Conservation (phyloP, 2,329 filamentous ascomycete genomes). For the Nemania diffusa region DNA sequence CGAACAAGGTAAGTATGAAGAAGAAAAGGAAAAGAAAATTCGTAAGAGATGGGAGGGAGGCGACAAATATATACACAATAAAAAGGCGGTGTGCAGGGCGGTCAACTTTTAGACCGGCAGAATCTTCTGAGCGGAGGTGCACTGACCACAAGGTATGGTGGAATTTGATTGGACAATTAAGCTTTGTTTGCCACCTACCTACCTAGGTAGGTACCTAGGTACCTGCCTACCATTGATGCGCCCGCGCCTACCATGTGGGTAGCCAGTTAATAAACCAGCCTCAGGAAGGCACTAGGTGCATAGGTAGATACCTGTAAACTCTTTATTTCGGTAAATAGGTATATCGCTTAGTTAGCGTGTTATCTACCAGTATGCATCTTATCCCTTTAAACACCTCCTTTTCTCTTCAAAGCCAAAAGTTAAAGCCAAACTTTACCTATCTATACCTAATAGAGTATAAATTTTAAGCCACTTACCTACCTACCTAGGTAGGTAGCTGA, state of each 20-base stretch:
- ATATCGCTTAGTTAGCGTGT: too few species aligned
- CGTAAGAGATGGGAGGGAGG: conserved; percentile 28
- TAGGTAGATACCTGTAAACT: too few species aligned
- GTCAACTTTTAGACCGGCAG: conserved; percentile 30
- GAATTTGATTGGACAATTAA: conserved; percentile 9
- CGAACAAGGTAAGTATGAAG: conserved; percentile 65
- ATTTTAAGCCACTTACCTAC: too few species aligned
- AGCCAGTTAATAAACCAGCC: too few species aligned
- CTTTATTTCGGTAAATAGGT: too few species aligned
- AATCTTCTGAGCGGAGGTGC: conserved; percentile 9
- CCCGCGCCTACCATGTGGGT: too few species aligned
- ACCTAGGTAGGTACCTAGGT: neutral
- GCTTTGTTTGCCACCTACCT: neutral
- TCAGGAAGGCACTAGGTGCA: too few species aligned
- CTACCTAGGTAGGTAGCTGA: too few species aligned
- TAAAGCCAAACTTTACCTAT: too few species aligned
- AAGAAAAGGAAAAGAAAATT: conserved; percentile 50
- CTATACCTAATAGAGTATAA: too few species aligned
- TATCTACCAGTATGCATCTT: neutral
- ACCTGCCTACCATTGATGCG: neutral
- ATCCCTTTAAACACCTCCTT: neutral
- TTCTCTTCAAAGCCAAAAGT: too few species aligned
- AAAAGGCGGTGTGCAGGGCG: conserved; percentile 29
- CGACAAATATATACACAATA: conserved; percentile 39
- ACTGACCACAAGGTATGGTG: neutral